Percentiles rank a stretch among this genome's conserved stretches.
Evolutionary conservation across 2,329 filamentous ascomycete species (phyloP).

Genomic region (Claviceps cyperi): DNA sequence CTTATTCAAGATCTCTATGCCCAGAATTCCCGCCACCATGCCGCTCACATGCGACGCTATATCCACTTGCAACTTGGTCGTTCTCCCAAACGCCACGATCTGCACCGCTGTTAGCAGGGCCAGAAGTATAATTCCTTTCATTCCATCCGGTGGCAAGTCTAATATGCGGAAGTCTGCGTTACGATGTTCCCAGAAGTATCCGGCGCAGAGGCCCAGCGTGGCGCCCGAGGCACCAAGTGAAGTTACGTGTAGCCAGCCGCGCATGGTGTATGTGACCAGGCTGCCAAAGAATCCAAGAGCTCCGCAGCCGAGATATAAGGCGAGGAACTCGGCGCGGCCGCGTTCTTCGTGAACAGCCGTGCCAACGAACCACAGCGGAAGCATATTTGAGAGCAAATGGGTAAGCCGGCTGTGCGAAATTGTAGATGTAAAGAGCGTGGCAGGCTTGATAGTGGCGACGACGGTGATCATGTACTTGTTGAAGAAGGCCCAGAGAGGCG

Average conservation of each 20-base stretch:
- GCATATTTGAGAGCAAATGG: conserved; percentile 53
- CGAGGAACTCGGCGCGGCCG: conserved; percentile 52
- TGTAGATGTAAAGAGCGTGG: conserved; percentile 46
- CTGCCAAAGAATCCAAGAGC: conserved; percentile 43
- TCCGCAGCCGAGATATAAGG: conserved; percentile 49
- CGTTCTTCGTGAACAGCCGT: conserved; percentile 54
- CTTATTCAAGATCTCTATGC: conserved; percentile 21
- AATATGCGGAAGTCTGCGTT: conserved; percentile 43
- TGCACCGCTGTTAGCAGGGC: conserved; percentile 36
- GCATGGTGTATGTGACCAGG: conserved; percentile 34
- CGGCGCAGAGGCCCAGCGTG: conserved; percentile 44
- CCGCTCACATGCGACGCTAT: conserved; percentile 39
- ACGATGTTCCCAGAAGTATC: conserved; percentile 46
- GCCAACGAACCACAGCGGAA: conserved; percentile 51
- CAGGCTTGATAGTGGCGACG: conserved; percentile 48
- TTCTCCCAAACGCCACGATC: conserved; percentile 30
- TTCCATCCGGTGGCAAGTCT: conserved; percentile 41
- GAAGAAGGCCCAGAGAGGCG: conserved; percentile 48
- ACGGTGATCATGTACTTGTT: conserved; percentile 56
- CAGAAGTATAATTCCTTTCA: conserved; percentile 40
- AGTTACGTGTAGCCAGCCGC: conserved; percentile 30
- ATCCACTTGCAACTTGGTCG: conserved; percentile 29
- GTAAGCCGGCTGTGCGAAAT: conserved; percentile 53
- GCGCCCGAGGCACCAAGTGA: conserved; percentile 55
- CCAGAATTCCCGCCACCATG: conserved; percentile 31